Base-by-base conservation (phyloP, 1,139 yeast genomes). In the Wickerhamomyces sp. region DNA sequence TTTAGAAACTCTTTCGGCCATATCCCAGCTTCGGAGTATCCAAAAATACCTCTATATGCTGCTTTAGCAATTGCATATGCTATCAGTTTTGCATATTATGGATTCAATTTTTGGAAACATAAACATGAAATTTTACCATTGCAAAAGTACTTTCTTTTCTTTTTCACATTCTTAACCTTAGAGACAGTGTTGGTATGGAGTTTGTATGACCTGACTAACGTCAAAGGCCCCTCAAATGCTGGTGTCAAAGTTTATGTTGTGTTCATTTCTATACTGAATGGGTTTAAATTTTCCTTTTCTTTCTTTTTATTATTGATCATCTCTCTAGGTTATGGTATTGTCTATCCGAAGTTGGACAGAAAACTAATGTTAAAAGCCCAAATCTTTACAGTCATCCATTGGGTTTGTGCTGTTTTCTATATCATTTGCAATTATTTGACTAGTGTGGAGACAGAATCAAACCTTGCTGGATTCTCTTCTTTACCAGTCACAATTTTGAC, bases 141-240 rank as follows among this genome's bases (percentile, higher is more conserved):
- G 44, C 99, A 94, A 63, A 82, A 86, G 60, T 92, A 92, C 61
- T 72, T 92, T 53, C 76, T 94, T 39, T 95, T 86, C 2, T 86
- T 90, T 68, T 82, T 86, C 48, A 81, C 80, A 8, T 86, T 89
- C 52, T 73, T 92, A 58, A 83, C 95, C 1, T 70, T 81, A 33
- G 98, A 92, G 60, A 86, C 92, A 52, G 76, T 89, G 41, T 78
- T 88, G 37, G 82, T 88, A 33, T 90, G 97, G 96, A 89, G 95
- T 5, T 85, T 87, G 61, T 92, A 86, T 60, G 96, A 88, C 56
- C 74, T 85, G 51, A 78, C 81, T 52, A 94, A 94, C 64, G 74
- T 78, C 47, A 65, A 65, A 45, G 80, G 82, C 27, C 54, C 61
- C 32, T 43, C 56, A 2, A 71, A 76, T 28, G 76, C 78, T 1